phyloP scores from a whole-genome alignment of 805 yeast species.

The Yamadazyma sp. region DNA sequence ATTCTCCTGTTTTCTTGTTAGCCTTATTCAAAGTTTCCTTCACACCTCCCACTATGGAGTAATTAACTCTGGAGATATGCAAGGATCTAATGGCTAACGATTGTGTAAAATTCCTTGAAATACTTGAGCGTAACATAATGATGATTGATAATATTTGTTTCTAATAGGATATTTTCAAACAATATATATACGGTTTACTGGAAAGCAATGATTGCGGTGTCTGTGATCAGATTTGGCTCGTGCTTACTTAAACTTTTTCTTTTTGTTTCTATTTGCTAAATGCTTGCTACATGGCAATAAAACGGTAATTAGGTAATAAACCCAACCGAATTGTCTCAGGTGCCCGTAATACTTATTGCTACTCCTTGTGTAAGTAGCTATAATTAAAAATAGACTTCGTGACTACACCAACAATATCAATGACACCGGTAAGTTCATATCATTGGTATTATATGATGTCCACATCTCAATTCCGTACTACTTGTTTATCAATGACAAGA shows the following conservation, averaged over 20 bases:
- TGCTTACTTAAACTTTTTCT: neutral
- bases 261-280: neutral
- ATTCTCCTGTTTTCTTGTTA: constrained; percentile 42
- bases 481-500: too few relatives aligned
- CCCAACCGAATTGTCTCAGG: too few relatives aligned
- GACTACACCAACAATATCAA: too few relatives aligned
- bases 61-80: constrained; percentile 10
- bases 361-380: too few relatives aligned
- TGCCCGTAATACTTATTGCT: too few relatives aligned
- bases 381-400: too few relatives aligned
- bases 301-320: too few relatives aligned
- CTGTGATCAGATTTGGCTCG: constrained; percentile 11
- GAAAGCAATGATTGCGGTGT: constrained; percentile 16
- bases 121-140: constrained; percentile 11
- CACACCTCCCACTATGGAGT: constrained; percentile 33
- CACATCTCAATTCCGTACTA: too few relatives aligned
- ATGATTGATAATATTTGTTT: neutral
- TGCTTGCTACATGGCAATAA: too few relatives aligned
- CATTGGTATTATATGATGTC: too few relatives aligned
- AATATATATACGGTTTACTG: constrained; percentile 9
- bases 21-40: constrained; percentile 33
- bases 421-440: too few relatives aligned
- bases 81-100: constrained; percentile 11
- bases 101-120: constrained; percentile 9
- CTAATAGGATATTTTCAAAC: neutral